Base-by-base conservation (phyloP, 805 yeast genomes). In the Metschnikowia corniflorae region DNA sequence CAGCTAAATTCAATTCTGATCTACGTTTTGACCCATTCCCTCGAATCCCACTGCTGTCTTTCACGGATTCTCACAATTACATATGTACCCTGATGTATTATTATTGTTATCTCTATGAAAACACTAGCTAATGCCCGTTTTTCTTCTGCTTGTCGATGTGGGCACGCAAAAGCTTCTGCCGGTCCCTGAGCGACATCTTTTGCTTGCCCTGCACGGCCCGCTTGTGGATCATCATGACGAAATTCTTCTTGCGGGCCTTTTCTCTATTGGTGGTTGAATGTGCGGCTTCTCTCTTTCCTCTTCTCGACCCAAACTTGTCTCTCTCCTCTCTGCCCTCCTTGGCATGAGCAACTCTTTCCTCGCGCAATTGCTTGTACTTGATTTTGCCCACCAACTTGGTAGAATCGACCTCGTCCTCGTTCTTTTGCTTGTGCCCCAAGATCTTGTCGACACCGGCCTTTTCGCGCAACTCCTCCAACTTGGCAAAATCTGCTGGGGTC, bases 401-500 rank as follows among this genome's bases (percentile, higher is more conserved):
- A 3, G 91, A 83, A 49, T 91, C 96, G 44, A 93, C 95, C 34
- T 74, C 71, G 33, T 91, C 97, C 61, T 93, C 97, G 55, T 85
- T 80, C 29, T 56, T 60, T 46, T 59, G 70, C 28, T 57, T 58
- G 31, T 67, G 66, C 27, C 91, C 89, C 78, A 88, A 67, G 20
- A 82, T 57, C 60, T 84, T 84, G 36, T 85, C 85, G 32, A 89
- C 73, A 49, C 96, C 96, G 4, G 96, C 95, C 60, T 84, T 80
- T 13, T 78, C 71, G 54, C 80, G 77, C 51, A 93, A 74, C 61
- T 93, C 96, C 54, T 91, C 91, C 52, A 93, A 72, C 63, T 91
- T 91, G 44, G 96, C 96, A 58, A 89, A 93, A 68, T 93, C 99
- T 1, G 97, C 97, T 16, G 99, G 98, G 0, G 99, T 93, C 50